phyloP scores from a whole-genome alignment of 345 rosid genomes.

The Salix dunnii region DNA sequence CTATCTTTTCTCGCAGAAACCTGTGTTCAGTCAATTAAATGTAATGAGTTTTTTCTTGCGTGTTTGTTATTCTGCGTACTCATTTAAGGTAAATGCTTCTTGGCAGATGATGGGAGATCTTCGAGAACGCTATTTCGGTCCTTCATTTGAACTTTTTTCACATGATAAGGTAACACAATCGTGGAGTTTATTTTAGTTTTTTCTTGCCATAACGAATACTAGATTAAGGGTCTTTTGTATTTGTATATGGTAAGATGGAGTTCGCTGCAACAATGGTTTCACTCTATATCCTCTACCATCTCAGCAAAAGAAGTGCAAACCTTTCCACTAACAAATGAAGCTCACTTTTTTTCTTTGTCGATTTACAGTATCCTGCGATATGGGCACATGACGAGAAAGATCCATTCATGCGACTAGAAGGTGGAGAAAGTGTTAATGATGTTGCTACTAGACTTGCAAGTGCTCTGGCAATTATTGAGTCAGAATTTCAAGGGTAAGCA shows the following conservation, averaged over 20 bases:
- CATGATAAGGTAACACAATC: slow-evolving; percentile 63
- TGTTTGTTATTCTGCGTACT: background rate
- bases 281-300: background rate
- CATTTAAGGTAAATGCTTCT: slow-evolving; percentile 6
- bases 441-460: slow-evolving; percentile 68
- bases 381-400: slow-evolving; percentile 87
- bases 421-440: slow-evolving; percentile 86
- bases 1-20: background rate
- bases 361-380: slow-evolving; percentile 62
- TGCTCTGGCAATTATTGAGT: slow-evolving; percentile 53
- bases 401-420: slow-evolving; percentile 62
- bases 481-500: slow-evolving; percentile 68
- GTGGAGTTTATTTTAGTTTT: too few species aligned
- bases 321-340: background rate
- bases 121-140: slow-evolving; percentile 90
- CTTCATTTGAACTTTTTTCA: slow-evolving; percentile 67
- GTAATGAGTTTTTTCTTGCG: background rate
- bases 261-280: background rate
- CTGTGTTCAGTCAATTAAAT: background rate
- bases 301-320: background rate
- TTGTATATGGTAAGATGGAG: background rate
- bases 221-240: background rate
- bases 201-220: background rate
- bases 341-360: slow-evolving; percentile 3
- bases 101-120: slow-evolving; percentile 70